Evolutionary conservation across 2,329 filamentous ascomycete species (phyloP).

Genomic region (Fusarium sp.): DNA sequence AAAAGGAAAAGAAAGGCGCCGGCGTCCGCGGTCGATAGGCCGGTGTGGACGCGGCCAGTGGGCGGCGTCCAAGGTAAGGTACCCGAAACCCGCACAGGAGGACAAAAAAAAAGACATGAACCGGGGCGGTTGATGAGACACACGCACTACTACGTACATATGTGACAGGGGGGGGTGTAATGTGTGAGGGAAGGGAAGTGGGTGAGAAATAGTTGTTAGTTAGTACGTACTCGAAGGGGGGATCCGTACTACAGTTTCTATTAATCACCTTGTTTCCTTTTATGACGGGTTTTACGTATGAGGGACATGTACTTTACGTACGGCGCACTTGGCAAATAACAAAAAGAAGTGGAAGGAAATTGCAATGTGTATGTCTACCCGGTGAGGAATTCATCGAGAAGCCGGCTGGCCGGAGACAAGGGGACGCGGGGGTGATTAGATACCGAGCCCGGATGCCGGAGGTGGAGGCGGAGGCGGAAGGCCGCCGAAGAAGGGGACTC

Average conservation of each 20-base stretch:
- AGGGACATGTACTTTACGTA: neutral
- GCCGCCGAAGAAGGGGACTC: slow-evolving; percentile 7
- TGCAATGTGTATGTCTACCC: neutral
- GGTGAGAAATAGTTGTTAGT: neutral
- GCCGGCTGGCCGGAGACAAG: slow-evolving; percentile 31
- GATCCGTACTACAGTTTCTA: neutral
- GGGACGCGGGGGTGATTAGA: slow-evolving; percentile 13
- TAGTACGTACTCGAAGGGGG: neutral
- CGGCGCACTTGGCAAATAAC: neutral
- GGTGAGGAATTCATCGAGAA: slow-evolving; percentile 5
- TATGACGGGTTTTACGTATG: neutral
- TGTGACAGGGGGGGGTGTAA: neutral
- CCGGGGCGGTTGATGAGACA: neutral
- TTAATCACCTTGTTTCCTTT: neutral
- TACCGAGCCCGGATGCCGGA: slow-evolving; percentile 35
- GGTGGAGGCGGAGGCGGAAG: slow-evolving; percentile 27
- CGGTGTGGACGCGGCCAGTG: slow-evolving; percentile 27
- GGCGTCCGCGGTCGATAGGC: slow-evolving; percentile 16
- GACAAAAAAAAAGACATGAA: slow-evolving; percentile 4
- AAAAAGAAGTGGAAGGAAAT: neutral
- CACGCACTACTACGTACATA: neutral
- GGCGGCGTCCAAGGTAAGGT: slow-evolving; percentile 38
- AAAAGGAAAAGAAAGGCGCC: neutral
- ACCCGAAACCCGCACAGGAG: slow-evolving; percentile 30
- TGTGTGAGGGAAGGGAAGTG: neutral